Base-by-base conservation (phyloP, 1,284 basidiomycete species). In the Ceratobasidium sp. region DNA sequence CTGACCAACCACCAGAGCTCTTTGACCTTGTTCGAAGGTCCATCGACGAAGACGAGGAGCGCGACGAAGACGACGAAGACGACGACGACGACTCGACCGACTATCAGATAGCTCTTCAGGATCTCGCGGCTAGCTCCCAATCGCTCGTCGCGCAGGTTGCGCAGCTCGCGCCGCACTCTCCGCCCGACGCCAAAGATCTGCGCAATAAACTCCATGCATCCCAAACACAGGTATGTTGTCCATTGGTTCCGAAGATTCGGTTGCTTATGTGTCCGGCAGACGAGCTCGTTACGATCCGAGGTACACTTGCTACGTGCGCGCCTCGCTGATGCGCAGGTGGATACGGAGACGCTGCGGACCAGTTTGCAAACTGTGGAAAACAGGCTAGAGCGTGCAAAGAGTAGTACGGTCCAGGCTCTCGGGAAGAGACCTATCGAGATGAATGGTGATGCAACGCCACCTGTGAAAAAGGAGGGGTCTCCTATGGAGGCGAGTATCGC, bases 311-410 rank as follows among this genome's bases (percentile, higher is more conserved):
- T 90, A 64, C 87, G 86, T 61, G 81, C 85, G 31, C 85, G 86
- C 80, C 83, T 94, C 58, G 83, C 85, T 48, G 86, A 90, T 68
- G 82, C 86, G 0, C 84, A 88, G 77, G 81, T 83, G 22, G 85
- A 90, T 76, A 88, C 85, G 63, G 87, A 90, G 66, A 81, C 81
- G 73, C 87, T 87, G 74, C 85, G 87, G 71, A 84, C 86, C 46
- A 87, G 89, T 54, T 87, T 95, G 31, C 79, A 87, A 6, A 83
- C 84, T 6, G 87, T 89, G 0, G 90, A 95, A 82, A 91, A 86
- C 77, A 88, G 89, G n/a, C 80, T 90, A 59, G 94, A 95, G 79
- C 87, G 92, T 49, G 80, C 90, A 65, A 86, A 86, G 78, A 94
- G 92, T 80, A 85, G 85, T 74, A 86, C 88, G 1, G 86, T 91